phyloP scores from a whole-genome alignment of 768 basidiomycete species.

The Boletus barrowsii region DNA sequence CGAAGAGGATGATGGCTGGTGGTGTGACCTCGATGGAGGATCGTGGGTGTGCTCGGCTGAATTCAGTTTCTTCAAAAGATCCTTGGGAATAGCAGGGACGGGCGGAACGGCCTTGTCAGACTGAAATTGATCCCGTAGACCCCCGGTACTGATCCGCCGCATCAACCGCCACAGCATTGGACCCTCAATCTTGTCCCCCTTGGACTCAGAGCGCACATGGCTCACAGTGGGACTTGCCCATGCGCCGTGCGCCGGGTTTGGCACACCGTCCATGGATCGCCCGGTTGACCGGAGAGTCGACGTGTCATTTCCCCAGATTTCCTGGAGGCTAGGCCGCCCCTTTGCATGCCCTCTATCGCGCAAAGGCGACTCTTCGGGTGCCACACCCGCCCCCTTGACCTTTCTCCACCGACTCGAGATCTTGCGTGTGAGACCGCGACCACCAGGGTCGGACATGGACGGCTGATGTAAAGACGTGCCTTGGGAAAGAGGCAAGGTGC shows the following conservation, averaged over 20 bases:
- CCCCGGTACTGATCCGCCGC: conserved; percentile 67
- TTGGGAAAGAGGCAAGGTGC: not conserved
- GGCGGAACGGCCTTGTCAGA: conserved; percentile 42
- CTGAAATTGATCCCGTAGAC: conserved; percentile 49
- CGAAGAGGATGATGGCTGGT: not conserved
- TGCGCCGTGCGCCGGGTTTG: conserved; percentile 5
- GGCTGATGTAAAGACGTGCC: conserved; percentile 1
- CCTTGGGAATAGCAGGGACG: conserved; percentile 57
- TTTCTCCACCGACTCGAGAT: conserved; percentile 37
- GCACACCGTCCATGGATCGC: conserved; percentile 18
- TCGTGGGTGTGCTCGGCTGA: conserved; percentile 4
- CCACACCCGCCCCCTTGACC: conserved; percentile 6
- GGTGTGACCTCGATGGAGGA: conserved; percentile 6
- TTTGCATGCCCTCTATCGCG: conserved; percentile 15
- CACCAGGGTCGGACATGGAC: conserved; percentile 10
- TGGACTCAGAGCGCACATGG: conserved; percentile 13
- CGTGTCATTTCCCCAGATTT: conserved; percentile 14
- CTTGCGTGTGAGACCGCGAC: conserved; percentile 32
- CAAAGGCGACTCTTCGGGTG: conserved; percentile 26
- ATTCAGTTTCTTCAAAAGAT: conserved; percentile 23
- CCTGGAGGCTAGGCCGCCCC: conserved; percentile 36
- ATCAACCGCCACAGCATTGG: conserved; percentile 64
- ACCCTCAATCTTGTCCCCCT: conserved; percentile 26
- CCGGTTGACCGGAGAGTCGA: conserved; percentile 8
- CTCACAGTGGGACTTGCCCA: conserved; percentile 11